Evolutionary conservation across 805 yeast genomes (phyloP).

Genomic region (Candida namnaoensis): DNA sequence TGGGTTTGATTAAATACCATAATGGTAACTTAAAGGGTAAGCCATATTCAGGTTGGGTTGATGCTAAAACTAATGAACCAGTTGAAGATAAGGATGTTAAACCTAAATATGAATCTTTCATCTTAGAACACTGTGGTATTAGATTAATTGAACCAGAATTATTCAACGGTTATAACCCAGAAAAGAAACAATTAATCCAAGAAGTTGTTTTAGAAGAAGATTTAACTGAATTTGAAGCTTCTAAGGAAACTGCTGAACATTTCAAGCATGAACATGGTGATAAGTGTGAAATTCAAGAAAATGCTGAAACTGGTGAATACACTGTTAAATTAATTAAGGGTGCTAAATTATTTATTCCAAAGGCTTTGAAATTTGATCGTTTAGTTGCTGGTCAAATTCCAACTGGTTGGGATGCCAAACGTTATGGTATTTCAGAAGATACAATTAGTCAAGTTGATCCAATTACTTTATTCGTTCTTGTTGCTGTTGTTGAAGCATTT

Average conservation of each 20-base stretch:
- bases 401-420: constrained; percentile 95
- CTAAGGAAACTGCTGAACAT: constrained; percentile 91
- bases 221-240: constrained; percentile 90
- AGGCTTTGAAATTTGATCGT: constrained; percentile 60
- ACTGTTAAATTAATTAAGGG: constrained; percentile 89
- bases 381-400: constrained; percentile 81
- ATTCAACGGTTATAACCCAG: constrained; percentile 90
- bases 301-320: constrained; percentile 86
- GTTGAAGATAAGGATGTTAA: constrained; percentile 94
- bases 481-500: constrained; percentile 91
- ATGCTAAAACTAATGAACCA: constrained; percentile 84
- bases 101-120: constrained; percentile 80
- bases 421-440: constrained; percentile 93
- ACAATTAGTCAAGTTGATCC: constrained; percentile 93
- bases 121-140: constrained; percentile 91
- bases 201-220: constrained; percentile 96
- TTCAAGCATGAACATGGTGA: constrained; percentile 93
- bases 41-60: constrained; percentile 97
- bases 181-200: constrained; percentile 86
- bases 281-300: constrained; percentile 83
- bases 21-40: constrained; percentile 84
- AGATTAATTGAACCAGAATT: constrained; percentile 95
- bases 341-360: constrained; percentile 84
- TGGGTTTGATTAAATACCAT: constrained; percentile 95
- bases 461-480: constrained; percentile 85